Evolutionary conservation across 805 yeast genomes (phyloP).

Genomic region (Priceomyces castillae): DNA sequence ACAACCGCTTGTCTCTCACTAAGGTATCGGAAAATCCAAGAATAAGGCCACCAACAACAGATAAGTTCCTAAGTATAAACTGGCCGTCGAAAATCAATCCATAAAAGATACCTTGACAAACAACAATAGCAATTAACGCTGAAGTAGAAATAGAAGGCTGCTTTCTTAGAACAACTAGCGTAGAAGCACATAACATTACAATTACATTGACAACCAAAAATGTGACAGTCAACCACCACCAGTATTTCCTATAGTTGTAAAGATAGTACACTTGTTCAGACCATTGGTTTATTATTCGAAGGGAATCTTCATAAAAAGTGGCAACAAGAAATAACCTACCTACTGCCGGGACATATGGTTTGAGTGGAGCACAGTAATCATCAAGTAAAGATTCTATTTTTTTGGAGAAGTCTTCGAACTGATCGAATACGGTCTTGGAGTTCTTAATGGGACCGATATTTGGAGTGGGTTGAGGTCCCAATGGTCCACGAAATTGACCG

Average conservation of each 20-base stretch:
- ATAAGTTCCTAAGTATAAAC: constrained; percentile 81
- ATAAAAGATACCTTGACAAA: constrained; percentile 82
- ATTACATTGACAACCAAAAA: constrained; percentile 63
- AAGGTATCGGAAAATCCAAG: constrained; percentile 84
- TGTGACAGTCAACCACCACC: constrained; percentile 72
- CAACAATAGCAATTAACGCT: constrained; percentile 65
- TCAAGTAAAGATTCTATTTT: constrained; percentile 55
- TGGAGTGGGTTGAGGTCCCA: constrained; percentile 18
- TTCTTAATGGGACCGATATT: constrained; percentile 32
- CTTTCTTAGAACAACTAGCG: constrained; percentile 66
- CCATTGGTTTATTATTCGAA: constrained; percentile 87
- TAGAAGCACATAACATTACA: constrained; percentile 71
- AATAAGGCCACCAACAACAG: constrained; percentile 88
- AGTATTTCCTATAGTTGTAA: constrained; percentile 73
- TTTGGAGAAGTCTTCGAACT: constrained; percentile 52
- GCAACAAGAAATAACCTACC: constrained; percentile 91
- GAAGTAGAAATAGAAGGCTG: constrained; percentile 68
- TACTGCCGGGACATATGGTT: constrained; percentile 79
- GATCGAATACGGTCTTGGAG: constrained; percentile 26
- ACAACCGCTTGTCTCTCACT: constrained; percentile 68
- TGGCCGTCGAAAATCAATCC: constrained; percentile 80
- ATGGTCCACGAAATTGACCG: constrained; percentile 27
- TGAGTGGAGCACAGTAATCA: constrained; percentile 49
- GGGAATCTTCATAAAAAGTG: constrained; percentile 86
- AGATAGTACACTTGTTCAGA: constrained; percentile 83